These are phyloP conservation scores for Lecanosticta acicola DNA, from an alignment of 2,329 filamentous ascomycete species.

Conservation along the genomic window DNA sequence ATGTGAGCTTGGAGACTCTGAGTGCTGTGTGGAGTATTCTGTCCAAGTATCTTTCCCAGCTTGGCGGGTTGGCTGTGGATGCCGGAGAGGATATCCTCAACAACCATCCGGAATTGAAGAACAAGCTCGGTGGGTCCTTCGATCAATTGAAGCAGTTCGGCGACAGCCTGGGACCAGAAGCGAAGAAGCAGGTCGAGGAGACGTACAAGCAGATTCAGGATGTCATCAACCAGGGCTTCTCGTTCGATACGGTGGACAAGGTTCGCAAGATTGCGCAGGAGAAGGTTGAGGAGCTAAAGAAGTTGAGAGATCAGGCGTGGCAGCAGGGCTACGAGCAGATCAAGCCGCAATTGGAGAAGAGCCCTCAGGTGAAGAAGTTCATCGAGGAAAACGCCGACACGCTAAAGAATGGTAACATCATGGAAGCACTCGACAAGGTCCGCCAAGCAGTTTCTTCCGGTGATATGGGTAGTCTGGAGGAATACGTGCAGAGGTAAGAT, in stretches of 20 bases:
- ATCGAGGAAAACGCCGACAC: slow-evolving; percentile 64
- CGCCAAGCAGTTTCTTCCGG: slow-evolving; percentile 58
- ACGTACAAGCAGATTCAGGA: slow-evolving; percentile 64
- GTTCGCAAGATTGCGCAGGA: slow-evolving; percentile 61
- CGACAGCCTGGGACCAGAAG: slow-evolving; percentile 66
- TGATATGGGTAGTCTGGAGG: slow-evolving; percentile 54
- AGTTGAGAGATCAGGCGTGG: slow-evolving; percentile 67
- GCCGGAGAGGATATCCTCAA: slow-evolving; percentile 60
- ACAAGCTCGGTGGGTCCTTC: slow-evolving; percentile 63
- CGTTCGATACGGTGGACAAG: slow-evolving; percentile 49
- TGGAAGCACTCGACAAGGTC: slow-evolving; percentile 58
- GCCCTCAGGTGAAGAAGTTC: slow-evolving; percentile 66
- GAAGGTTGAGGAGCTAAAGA: slow-evolving; percentile 61
- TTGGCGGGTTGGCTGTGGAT: slow-evolving; percentile 59
- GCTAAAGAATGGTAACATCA: slow-evolving; percentile 61
- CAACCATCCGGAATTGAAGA: slow-evolving; percentile 67
- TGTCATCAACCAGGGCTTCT: slow-evolving; percentile 58
- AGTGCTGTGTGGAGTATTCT: slow-evolving; percentile 58
- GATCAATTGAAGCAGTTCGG: slow-evolving; percentile 65
- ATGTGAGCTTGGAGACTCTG: slow-evolving; percentile 57
- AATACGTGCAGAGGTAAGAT: slow-evolving; percentile 51
- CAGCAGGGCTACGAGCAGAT: slow-evolving; percentile 62
- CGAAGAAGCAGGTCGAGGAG: slow-evolving; percentile 68
- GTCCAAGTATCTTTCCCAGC: slow-evolving; percentile 54
- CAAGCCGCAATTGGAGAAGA: slow-evolving; percentile 69